These are phyloP conservation scores for Cucumis melo DNA, from an alignment of 306 rosid genomes.

Conservation along the genomic window DNA sequence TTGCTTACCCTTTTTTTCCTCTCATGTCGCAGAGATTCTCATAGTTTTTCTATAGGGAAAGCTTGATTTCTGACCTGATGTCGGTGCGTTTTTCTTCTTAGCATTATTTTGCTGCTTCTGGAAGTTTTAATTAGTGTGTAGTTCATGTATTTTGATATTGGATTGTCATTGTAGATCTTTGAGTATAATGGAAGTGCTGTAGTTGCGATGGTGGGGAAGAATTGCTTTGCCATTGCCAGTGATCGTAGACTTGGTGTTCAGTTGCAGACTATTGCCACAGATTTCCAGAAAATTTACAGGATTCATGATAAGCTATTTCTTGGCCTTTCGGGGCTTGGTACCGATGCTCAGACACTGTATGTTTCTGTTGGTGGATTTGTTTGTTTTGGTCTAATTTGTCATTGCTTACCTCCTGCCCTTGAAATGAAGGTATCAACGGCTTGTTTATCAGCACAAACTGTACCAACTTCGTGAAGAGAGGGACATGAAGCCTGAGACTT, in stretches of 20 bases:
- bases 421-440: slow-evolving; percentile 50
- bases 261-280: slow-evolving; percentile 92
- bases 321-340: slow-evolving; percentile 90
- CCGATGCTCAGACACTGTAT: slow-evolving; percentile 93
- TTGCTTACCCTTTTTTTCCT: not conserved
- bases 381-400: not conserved
- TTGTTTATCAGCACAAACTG: slow-evolving; percentile 70
- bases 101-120: slow-evolving; percentile 2
- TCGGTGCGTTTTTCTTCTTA: slow-evolving; percentile 6
- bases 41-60: not conserved
- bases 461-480: slow-evolving; percentile 89
- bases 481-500: slow-evolving; percentile 90
- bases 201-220: slow-evolving; percentile 93
- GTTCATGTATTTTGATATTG: not conserved
- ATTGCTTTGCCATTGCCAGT: slow-evolving; percentile 94
- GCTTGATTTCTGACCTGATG: not conserved
- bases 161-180: slow-evolving; percentile 38
- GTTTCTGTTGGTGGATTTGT: not conserved
- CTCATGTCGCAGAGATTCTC: not conserved
- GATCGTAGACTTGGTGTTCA: slow-evolving; percentile 97
- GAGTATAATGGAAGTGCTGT: slow-evolving; percentile 97
- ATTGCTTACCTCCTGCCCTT: not conserved
- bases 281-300: slow-evolving; percentile 69
- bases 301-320: slow-evolving; percentile 67
- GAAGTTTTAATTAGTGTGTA: not conserved